Conservation (phyloP, 148 eudicot genomes). For the Salicornia ramosissima region DNA sequence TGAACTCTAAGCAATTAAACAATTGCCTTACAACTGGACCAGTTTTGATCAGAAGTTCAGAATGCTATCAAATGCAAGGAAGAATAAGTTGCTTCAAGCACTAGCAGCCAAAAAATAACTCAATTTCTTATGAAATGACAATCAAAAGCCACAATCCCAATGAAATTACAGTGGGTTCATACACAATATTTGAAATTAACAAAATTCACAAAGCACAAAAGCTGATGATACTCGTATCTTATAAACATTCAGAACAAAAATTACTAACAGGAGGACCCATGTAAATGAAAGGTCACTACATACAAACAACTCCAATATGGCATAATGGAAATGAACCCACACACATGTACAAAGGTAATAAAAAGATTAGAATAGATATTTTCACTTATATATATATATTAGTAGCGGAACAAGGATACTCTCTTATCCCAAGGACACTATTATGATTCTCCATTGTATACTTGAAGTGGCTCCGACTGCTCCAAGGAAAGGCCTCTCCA, state of each 20-base stretch:
- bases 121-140: not conserved
- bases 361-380: not conserved
- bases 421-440: slow-evolving; percentile 93
- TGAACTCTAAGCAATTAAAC: too few species aligned
- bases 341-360: not conserved
- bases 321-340: not conserved
- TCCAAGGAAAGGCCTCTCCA: slow-evolving; percentile 97
- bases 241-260: not conserved
- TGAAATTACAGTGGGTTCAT: too few species aligned
- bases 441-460: slow-evolving; percentile 97
- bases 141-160: not conserved
- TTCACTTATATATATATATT: not conserved
- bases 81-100: not conserved
- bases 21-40: too few species aligned
- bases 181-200: not conserved
- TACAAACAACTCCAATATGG: not conserved
- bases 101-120: not conserved
- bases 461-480: slow-evolving; percentile 70
- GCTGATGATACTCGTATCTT: not conserved
- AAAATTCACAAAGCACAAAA: not conserved
- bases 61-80: not conserved
- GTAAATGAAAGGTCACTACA: not conserved
- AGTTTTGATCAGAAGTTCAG: too few species aligned
- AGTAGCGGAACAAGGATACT: slow-evolving; percentile 70
- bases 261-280: not conserved